Conservation (phyloP, 1,284 basidiomycete species). For the Austropuccinia psidii region DNA sequence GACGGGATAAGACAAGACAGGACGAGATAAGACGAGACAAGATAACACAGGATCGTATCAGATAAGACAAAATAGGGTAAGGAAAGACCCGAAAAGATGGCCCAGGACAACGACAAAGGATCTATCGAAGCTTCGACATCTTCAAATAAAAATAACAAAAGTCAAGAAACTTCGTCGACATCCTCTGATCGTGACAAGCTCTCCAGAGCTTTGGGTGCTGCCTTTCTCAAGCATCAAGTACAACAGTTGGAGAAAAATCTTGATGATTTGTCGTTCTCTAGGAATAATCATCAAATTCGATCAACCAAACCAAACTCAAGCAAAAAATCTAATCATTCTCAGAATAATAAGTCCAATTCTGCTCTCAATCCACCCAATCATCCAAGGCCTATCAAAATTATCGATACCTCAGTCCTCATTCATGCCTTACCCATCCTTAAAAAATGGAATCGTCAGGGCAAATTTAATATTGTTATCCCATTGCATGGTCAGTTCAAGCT, state of each 20-base stretch:
- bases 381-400: slow-evolving; percentile 6
- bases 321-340: not conserved
- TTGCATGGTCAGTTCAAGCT: slow-evolving; percentile 1
- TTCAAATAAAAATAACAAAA: too few species aligned
- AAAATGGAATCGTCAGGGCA: slow-evolving; percentile 2
- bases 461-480: slow-evolving; percentile 18
- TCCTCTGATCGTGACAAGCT: slow-evolving; percentile 9
- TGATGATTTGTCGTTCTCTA: slow-evolving; percentile 8
- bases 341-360: not conserved
- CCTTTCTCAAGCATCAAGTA: slow-evolving; percentile 31
- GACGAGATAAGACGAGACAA: too few species aligned
- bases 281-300: not conserved
- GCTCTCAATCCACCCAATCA: not conserved
- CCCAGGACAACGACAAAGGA: too few species aligned
- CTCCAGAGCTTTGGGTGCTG: slow-evolving; percentile 27
- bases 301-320: not conserved
- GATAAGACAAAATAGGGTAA: too few species aligned
- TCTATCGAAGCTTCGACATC: too few species aligned
- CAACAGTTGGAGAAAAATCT: slow-evolving; percentile 22
- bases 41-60: too few species aligned
- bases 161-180: too few species aligned
- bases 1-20: too few species aligned
- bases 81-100: too few species aligned
- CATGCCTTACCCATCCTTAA: slow-evolving; percentile 19
- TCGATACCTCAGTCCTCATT: slow-evolving; percentile 26